Base-by-base conservation (phyloP, 2,329 filamentous ascomycete species). In the Hymenoscyphus albidus region DNA sequence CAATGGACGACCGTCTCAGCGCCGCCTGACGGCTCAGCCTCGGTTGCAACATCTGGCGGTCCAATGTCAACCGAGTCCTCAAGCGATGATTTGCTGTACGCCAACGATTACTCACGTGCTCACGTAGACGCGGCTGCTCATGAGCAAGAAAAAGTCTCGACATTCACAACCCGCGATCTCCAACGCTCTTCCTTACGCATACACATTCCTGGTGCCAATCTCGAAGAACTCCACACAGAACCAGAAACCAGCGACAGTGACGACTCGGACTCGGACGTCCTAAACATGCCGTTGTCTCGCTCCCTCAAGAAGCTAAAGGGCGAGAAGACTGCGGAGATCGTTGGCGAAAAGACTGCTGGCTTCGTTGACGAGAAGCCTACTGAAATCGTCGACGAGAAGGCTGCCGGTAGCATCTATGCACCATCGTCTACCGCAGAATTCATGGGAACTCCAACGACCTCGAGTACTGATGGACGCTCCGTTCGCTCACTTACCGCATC, bases 1-100 rank as follows among this genome's bases (percentile, higher is more conserved):
- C 65, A 70, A 65, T 76, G 74, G 74, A 75, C 71, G 5, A 71
- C 71, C 31, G 74, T 76, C 18, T 67, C 67, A 59, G 70, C 73
- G 12, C 71, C 72, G 12, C 70, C 72, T 40, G 74, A 76, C 68
- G 74, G 73, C 16, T 74, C 73, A 35, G 67, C 73, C 13, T 73
- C 73, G 16, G 67, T 74, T 18, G 69, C 70, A 40, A 67, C 61
- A 22, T 66, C 59, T 18, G 57, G 16, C 2, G 40, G 63, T 59
- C 61, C 38, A 5, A 44, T 65, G 14, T 62, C 60, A 18, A 40
- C 32, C 22, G 62, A 70, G n/a, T 67, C 67, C 10, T 70, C 67
- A 7, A 66, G 65, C 14, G 70, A 69, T 22, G 63, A 67, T 65
- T 56, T 68, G 5, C 56, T 57, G 16, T 31, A 56, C 35, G 58